Base-by-base conservation (phyloP, 306 rosid species). In the Vigna nakashimae region DNA sequence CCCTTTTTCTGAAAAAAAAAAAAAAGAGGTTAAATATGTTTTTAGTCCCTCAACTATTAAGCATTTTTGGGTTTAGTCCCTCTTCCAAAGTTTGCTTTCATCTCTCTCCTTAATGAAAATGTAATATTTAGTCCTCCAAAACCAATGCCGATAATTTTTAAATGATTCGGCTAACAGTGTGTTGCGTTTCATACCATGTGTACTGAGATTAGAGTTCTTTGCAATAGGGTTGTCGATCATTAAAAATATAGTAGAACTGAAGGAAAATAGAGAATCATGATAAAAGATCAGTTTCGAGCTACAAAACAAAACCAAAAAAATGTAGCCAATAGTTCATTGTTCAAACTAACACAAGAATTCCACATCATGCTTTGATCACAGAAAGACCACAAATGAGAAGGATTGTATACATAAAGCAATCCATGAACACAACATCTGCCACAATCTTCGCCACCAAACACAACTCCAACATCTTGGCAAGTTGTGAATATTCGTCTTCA, bases 371-470 rank as follows among this genome's bases (percentile, higher is more conserved):
- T 57, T 7, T 51, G 74, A 85, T 42, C 20, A 86, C 50, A 13
- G 97, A 87, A 55, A 92, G 80, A 20, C 96, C 92, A 4, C 92
- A 90, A 10, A 91, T 79, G 18, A 92, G 87, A 42, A 90, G 78
- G 6, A 88, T 49, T 20, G 92, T 86, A 84, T 88, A 92, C 14
- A 90, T 83, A 72, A 90, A 86, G 76, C 84, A 89, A 80, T 88
- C 97, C 82, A 90, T 92, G 85, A 92, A 86, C 48, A 92, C 42
- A 13, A 97, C 93, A 86, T 90, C 89, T 75, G 82, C 53, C 55
- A 80, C 86, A 64, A 74, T 92, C 80, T 71, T 78, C 67, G 82
- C 18, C 85, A 89, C 68, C 66, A 88, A 14, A 4, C 87, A 90
- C 20, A 78, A 42, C 78, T 88, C 93, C 73, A 90, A 67, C 66